Percentiles rank a stretch among this genome's conserved stretches.
Conservation (phyloP, 768 basidiomycete genomes). For the Candolleomyces eurysporus region DNA sequence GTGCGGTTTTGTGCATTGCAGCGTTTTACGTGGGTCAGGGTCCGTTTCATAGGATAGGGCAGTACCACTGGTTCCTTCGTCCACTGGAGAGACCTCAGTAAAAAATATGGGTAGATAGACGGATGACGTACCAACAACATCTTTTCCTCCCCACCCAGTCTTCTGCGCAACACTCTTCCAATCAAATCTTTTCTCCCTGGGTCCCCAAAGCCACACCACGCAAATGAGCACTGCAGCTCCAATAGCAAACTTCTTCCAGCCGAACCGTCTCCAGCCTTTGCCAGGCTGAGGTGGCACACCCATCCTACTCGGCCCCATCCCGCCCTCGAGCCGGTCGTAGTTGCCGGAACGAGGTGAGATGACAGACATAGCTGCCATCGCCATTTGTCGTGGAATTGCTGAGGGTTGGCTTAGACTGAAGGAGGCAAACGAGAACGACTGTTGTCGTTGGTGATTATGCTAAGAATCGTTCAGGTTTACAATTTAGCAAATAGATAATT, state of each 20-base stretch:
- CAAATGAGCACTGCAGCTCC: constrained; percentile 55
- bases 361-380: constrained; percentile 10
- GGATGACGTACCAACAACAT: constrained; percentile 8
- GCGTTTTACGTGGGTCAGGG: constrained; percentile 69
- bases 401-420: background rate
- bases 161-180: constrained; percentile 18
- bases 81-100: constrained; percentile 1
- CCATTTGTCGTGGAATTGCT: constrained; percentile 3
- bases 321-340: constrained; percentile 63
- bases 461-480: too few species aligned
- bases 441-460: background rate
- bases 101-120: background rate
- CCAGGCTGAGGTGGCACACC: background rate
- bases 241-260: constrained; percentile 69
- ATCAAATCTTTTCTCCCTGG: constrained; percentile 28
- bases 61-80: constrained; percentile 8
- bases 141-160: constrained; percentile 12
- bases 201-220: constrained; percentile 68
- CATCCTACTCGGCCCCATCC: constrained; percentile 48
- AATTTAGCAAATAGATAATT: too few species aligned
- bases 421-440: background rate
- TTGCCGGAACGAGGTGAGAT: constrained; percentile 39
- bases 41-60: constrained; percentile 70
- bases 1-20: constrained; percentile 64
- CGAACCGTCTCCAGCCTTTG: constrained; percentile 25